Evolutionary conservation across 805 yeast species (phyloP).

Genomic region (Vanderwaltozyma yarrowii): DNA sequence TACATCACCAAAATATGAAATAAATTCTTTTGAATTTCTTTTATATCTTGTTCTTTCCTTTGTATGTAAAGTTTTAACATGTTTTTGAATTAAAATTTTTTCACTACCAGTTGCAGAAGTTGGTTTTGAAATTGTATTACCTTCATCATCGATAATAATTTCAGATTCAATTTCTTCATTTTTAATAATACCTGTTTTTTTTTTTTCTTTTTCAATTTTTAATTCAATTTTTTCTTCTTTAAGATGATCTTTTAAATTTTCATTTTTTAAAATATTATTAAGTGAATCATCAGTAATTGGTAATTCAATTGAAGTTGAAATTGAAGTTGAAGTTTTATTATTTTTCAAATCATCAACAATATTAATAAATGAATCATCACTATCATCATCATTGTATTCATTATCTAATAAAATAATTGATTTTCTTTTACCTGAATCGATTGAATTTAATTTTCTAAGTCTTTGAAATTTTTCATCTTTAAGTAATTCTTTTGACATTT

Average conservation of each 20-base stretch:
- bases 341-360: background rate
- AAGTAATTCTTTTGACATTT: slow-evolving; percentile 14
- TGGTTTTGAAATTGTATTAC: no score
- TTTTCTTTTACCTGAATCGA: slow-evolving; percentile 8
- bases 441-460: slow-evolving; percentile 19
- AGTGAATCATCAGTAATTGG: background rate
- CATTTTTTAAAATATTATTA: no score
- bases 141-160: background rate
- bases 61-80: slow-evolving; percentile 10
- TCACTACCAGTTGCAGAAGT: no score
- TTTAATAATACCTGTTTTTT: no score
- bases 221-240: no score
- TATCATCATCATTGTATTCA: background rate
- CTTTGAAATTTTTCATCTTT: slow-evolving; percentile 18
- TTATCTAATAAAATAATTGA: slow-evolving; percentile 5
- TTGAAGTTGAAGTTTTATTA: background rate
- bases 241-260: no score
- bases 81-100: background rate
- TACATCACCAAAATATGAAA: slow-evolving; percentile 48
- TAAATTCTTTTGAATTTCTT: slow-evolving; percentile 21
- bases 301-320: background rate
- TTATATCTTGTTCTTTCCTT: slow-evolving; percentile 17
- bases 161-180: background rate
- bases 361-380: background rate
- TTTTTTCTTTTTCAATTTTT: no score